Evolutionary conservation across 257 asterid species (phyloP), one percentile per base, ranked within the genome.

Genomic region (Gentiana macrophylla): DNA sequence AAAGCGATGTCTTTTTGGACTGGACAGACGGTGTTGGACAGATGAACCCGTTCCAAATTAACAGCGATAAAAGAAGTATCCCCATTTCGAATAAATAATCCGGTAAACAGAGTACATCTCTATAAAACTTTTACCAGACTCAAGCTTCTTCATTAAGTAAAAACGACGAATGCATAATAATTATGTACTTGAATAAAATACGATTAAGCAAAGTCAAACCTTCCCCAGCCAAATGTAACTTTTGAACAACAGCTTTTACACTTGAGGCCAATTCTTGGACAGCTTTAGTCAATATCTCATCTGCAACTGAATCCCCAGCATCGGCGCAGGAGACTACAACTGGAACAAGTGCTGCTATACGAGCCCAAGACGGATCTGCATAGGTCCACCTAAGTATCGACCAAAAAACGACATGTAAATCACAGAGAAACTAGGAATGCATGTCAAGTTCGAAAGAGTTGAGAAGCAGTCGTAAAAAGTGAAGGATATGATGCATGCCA

Each of bases 331-430:
- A 79, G 62, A 86, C 84, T 66, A 91, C 95, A 52, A 74, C 74
- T 61, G 96, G 98, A 62, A 82, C 98, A 52, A 91, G 89, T 6
- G 98, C 95, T 44, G 98, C 98, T 58, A 91, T 83, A 55, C 98
- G 84, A 55, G 95, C 96, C 98, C 98, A 91, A 37, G 98, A 86
- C 68, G 95, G 69, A 83, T 91, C 98, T 74, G 86, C 95, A 74
- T 91, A 91, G 69, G 96, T 87, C 98, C 98, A 91, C 96, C 98
- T 91, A 80, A 77, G 75, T 77, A 74, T 82, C 81, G 77, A 83
- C 65, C 68, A 83, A 80, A 74, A 24, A 70, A 69, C 68, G 70
- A 72, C 56, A 72, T 65, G 50, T 72, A 74, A 65, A 62, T 43
- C 61, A 65, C 65, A 73, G 67, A 61, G 57, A 65, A 65, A 49